Percentiles rank a stretch among this genome's conserved stretches.
Evolutionary conservation across 148 eudicot genomes (phyloP).

Genomic region (Bassia scoparia): DNA sequence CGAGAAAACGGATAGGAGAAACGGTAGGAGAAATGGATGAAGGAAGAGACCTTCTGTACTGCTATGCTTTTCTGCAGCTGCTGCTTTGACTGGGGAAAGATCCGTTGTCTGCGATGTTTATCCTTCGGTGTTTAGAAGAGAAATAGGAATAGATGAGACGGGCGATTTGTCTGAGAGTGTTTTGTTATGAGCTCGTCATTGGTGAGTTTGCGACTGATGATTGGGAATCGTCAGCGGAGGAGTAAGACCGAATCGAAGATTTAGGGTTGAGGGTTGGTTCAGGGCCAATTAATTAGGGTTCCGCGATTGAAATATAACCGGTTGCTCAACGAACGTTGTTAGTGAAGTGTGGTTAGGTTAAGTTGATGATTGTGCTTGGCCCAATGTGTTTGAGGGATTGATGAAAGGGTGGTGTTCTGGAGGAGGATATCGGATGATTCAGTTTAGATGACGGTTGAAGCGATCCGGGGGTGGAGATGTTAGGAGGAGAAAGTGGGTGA

Average conservation of each 20-base stretch:
- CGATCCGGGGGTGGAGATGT: slow-evolving; percentile 23
- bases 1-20: slow-evolving; percentile 29
- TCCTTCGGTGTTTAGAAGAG: slow-evolving; percentile 65
- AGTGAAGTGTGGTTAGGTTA: slow-evolving; percentile 21
- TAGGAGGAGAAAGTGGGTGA: slow-evolving; percentile 20
- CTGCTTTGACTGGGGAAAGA: slow-evolving; percentile 83
- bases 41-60: slow-evolving; percentile 47
- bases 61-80: slow-evolving; percentile 56
- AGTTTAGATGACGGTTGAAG: slow-evolving; percentile 13
- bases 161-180: slow-evolving; percentile 51
- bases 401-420: slow-evolving; percentile 24
- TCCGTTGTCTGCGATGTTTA: slow-evolving; percentile 66
- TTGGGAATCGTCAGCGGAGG: slow-evolving; percentile 69
- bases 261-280: slow-evolving; percentile 25
- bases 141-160: slow-evolving; percentile 35
- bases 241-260: slow-evolving; percentile 40
- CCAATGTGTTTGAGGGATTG: slow-evolving; percentile 24
- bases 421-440: slow-evolving; percentile 25
- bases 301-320: slow-evolving; percentile 31
- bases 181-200: slow-evolving; percentile 86
- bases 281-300: too few relatives aligned
- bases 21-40: too few relatives aligned
- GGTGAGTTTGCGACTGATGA: slow-evolving; percentile 90
- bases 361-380: slow-evolving; percentile 19
- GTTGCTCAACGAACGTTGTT: too few relatives aligned